A percentile compares a stretch with the other conserved stretches of the same genome.
These are phyloP conservation scores for Meripilus lineatus DNA, from an alignment of 1,284 basidiomycete species.

Conservation along the genomic window DNA sequence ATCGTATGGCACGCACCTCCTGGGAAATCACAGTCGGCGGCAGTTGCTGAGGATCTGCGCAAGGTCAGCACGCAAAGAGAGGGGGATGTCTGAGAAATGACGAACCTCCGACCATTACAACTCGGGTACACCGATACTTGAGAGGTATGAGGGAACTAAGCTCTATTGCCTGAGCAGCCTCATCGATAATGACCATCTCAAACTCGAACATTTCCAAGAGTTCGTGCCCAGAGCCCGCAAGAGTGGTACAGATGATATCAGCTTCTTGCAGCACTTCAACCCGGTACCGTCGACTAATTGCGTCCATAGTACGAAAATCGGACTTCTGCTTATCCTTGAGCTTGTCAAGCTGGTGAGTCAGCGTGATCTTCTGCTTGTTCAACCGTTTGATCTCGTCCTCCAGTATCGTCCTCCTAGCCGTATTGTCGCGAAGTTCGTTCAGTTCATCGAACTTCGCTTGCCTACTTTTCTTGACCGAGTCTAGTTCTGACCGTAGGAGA, in stretches of 20 bases:
- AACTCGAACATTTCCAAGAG: slow-evolving; percentile 83
- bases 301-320: slow-evolving; percentile 73
- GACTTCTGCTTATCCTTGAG: slow-evolving; percentile 79
- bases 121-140: slow-evolving; percentile 81
- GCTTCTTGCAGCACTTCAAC: slow-evolving; percentile 81
- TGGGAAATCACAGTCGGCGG: slow-evolving; percentile 95
- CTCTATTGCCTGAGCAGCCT: slow-evolving; percentile 97
- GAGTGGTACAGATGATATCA: slow-evolving; percentile 92
- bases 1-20: slow-evolving; percentile 40
- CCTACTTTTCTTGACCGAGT: slow-evolving; percentile 58
- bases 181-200: slow-evolving; percentile 96
- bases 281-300: slow-evolving; percentile 68
- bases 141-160: slow-evolving; percentile 95
- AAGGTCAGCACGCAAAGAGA: neutral
- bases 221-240: slow-evolving; percentile 93
- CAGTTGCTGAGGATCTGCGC: slow-evolving; percentile 88
- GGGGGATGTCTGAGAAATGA: slow-evolving; percentile 1
- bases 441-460: slow-evolving; percentile 65
- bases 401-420: slow-evolving; percentile 42
- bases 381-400: slow-evolving; percentile 70
- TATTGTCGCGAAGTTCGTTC: slow-evolving; percentile 45
- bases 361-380: slow-evolving; percentile 54
- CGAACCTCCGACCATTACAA: slow-evolving; percentile 91
- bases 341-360: slow-evolving; percentile 72
- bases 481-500: slow-evolving; percentile 61